Evolutionary conservation across 352 stramenopile genomes (phyloP), one percentile per base, ranked within the genome.

Genomic region (Phytophthora colocasiae): DNA sequence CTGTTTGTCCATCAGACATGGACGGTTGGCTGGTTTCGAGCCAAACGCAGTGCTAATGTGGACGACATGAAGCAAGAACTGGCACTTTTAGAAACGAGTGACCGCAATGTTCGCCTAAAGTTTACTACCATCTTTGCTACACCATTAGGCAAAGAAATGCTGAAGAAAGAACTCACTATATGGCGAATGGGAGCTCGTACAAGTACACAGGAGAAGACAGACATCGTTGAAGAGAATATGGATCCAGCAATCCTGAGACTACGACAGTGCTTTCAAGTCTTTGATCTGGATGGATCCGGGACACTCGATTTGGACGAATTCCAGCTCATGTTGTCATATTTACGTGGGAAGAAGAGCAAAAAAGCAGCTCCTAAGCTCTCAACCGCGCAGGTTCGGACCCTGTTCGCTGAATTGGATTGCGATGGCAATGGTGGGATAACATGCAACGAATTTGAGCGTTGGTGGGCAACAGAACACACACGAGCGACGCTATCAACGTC

Each of bases 261-360:
- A 17, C 75, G 73, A 0, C 75, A 81, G 47, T 83, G 66, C 49
- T 87, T 87, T 47, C 34, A 51, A 14, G 66, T 79, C 17, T 87
- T 87, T 50, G 78, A 87, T 34, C 48, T 87, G 0, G 78, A 87
- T 39, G 58, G 64, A 50, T 87, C 78, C 1, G 78, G 78, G 4
- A 58, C 75, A 7, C 56, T 87, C 6, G 73, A 87, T 41, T 67
- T 84, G 8, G 70, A 84, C 44, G 73, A 84, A 36, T 87, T 87
- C 27, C 66, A 81, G 50, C 57, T 87, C 19, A 72, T 87, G 75
- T 44, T 87, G 5, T 74, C 78, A 32, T 80, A 84, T 63, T 43
- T 87, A 24, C 73, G 73, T 19, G 66, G 48, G 1, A 71, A 75
- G 10, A 73, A 60, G 27, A 38, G 32, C 10, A 50, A 58, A 3